Base-by-base conservation (phyloP, 345 rosid genomes). In the Brassica carinata region DNA sequence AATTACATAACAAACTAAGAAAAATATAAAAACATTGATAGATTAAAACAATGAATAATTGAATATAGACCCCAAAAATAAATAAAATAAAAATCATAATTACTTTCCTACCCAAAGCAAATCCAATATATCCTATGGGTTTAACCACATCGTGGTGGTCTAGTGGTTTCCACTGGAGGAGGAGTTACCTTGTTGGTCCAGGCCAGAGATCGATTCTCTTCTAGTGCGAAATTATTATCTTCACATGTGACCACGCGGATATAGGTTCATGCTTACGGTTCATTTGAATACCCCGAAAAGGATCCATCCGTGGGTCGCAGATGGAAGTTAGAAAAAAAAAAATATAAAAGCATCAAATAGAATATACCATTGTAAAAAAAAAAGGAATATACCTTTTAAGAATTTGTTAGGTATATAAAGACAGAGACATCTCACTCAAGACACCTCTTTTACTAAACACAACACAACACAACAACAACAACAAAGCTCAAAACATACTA, bases 301-400 rank as follows among this genome's bases (percentile, higher is more conserved):
- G 14, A 48, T 48, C 17, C 17, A 19, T 19, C 23, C 23, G 23
- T 19, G 23, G 23, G 23, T 19, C 23, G 23, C 23, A 19, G 4
- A 43, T 43, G 51, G n/a, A n/a, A 43, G n/a, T 40, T 19, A 19
- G 23, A 9, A 11, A 40, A 2, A 40, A 15, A 8, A 67, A 55
- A 38, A 34, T 1, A 31, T 64, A 38, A 72, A 29, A 64, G 79
- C 71, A 79, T 73, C 78, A 74, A 79, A 79, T 0, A 4, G 83
- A 79, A 79, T 79, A 79, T 79, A 67, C 83, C 6, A 3, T 15
- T 19, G 23, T 19, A 19, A 19, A 19, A 19, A 19, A 19, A 19
- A 19, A 19, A 19, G 23, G 23, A 19, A 19, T 19, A 19, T 19
- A 19, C 23, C 23, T 19, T 19, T 29, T 2, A 23, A 17, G 72